Percentiles rank a stretch among this genome's conserved stretches.
Conservation (phyloP, 192 early-diverging fungal genomes). For the Backusella australiensis region DNA sequence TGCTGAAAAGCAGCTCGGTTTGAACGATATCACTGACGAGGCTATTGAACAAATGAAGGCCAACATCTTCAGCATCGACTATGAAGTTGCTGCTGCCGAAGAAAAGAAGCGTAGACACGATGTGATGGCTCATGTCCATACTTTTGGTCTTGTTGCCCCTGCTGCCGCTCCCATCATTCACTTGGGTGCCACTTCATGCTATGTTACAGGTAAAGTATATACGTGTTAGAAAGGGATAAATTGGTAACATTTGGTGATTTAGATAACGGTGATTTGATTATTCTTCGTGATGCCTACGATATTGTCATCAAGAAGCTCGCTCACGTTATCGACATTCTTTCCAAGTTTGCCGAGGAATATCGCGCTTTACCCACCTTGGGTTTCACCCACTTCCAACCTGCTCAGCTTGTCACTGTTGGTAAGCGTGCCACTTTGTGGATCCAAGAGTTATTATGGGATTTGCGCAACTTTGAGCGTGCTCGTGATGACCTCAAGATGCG, state of each 20-base stretch:
- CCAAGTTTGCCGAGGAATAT: constrained; percentile 77
- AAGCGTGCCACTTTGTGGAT: constrained; percentile 96
- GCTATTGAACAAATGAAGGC: constrained; percentile 88
- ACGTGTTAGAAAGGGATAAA: background rate
- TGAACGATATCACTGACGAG: constrained; percentile 83
- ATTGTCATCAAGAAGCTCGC: constrained; percentile 89
- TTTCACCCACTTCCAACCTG: constrained; percentile 99
- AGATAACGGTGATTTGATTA: constrained; percentile 98
- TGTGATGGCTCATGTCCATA: constrained; percentile 99
- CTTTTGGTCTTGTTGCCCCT: constrained; percentile 84
- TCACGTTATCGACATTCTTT: constrained; percentile 74
- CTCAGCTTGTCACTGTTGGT: constrained; percentile 97
- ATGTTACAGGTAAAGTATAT: constrained; percentile 69
- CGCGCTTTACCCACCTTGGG: constrained; percentile 90
- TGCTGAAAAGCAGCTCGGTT: constrained; percentile 89
- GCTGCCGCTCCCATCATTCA: constrained; percentile 95
- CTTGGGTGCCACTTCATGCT: constrained; percentile 97
- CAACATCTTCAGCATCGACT: constrained; percentile 90
- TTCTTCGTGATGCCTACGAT: constrained; percentile 92
- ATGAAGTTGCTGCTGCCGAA: constrained; percentile 80
- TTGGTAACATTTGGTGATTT: background rate
- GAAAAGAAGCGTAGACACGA: constrained; percentile 95
- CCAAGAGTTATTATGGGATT: constrained; percentile 94
- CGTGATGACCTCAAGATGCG: constrained; percentile 89
- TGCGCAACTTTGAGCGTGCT: constrained; percentile 89